Evolutionary conservation across 148 eudicot genomes (phyloP).

Genomic region (Fagopyrum homotropicum): DNA sequence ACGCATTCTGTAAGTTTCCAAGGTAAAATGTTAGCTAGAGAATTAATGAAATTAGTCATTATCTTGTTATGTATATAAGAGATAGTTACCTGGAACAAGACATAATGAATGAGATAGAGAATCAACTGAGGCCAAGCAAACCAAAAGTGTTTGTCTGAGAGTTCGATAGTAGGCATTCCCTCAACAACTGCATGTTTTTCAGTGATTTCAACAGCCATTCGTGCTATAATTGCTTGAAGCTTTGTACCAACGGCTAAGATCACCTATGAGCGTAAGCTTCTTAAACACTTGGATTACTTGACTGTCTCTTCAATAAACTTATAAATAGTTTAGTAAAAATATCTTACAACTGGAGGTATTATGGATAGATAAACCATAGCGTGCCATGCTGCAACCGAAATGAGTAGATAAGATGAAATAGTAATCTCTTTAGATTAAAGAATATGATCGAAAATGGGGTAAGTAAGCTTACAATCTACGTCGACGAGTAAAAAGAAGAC

Average conservation of each 20-base stretch:
- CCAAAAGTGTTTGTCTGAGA: conserved; percentile 85
- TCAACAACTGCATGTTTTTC: conserved; percentile 86
- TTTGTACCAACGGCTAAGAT: conserved; percentile 90
- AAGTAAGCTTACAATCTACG: conserved; percentile 3
- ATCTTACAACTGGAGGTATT: conserved; percentile 67
- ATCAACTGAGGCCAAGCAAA: conserved; percentile 66
- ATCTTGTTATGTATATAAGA: neutral
- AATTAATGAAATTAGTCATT: too few relatives aligned
- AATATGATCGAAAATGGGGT: neutral
- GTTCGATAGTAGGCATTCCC: conserved; percentile 91
- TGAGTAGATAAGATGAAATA: neutral
- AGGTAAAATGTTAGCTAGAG: neutral
- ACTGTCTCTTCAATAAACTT: neutral
- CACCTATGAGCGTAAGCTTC: conserved; percentile 28
- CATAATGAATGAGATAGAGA: conserved; percentile 76
- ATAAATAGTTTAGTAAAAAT: neutral
- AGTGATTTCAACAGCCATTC: conserved; percentile 80
- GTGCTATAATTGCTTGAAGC: conserved; percentile 72
- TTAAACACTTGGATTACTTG: neutral
- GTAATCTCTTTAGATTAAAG: neutral
- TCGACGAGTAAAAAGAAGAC: conserved; percentile 12
- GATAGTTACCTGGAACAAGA: conserved; percentile 60
- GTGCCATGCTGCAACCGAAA: conserved; percentile 49
- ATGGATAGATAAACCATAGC: conserved; percentile 67
- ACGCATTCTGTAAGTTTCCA: conserved; percentile 46